Percentiles rank a stretch among this genome's conserved stretches.
Conservation (phyloP, 805 yeast genomes). For the Ogataea neopini region DNA sequence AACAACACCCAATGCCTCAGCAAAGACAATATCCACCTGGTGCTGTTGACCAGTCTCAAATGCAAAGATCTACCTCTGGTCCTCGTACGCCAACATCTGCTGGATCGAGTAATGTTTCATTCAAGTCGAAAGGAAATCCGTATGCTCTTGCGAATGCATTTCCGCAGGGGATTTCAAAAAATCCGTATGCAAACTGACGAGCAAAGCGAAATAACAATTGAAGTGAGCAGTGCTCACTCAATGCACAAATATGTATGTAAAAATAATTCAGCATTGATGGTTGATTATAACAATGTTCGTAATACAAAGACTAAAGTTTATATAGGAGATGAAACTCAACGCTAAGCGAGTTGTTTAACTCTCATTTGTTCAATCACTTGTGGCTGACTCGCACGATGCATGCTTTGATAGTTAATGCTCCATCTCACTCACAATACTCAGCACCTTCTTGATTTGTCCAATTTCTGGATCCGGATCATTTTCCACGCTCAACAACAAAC, state of each 20-base stretch:
- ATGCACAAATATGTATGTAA: neutral
- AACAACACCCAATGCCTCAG: slow-evolving; percentile 5
- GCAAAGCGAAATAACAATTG: too few relatives aligned
- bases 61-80: slow-evolving; percentile 12
- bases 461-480: slow-evolving; percentile 64
- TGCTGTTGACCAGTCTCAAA: slow-evolving; percentile 13
- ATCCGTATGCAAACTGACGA: slow-evolving; percentile 24
- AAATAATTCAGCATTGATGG: too few relatives aligned
- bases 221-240: too few relatives aligned
- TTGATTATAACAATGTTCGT: too few relatives aligned
- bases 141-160: slow-evolving; percentile 22
- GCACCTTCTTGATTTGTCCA: slow-evolving; percentile 35
- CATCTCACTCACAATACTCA: slow-evolving; percentile 35
- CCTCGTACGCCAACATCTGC: slow-evolving; percentile 13
- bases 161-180: slow-evolving; percentile 19
- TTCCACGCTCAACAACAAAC: slow-evolving; percentile 86
- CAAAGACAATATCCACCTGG: slow-evolving; percentile 3
- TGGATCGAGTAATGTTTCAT: slow-evolving; percentile 6
- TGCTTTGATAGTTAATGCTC: slow-evolving; percentile 16
- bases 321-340: too few relatives aligned
- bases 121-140: slow-evolving; percentile 13
- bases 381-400: neutral
- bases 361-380: neutral
- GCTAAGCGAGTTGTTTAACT: too few relatives aligned
- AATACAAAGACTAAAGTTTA: too few relatives aligned